phyloP scores from a whole-genome alignment of 345 rosid species.

The Gossypium mustelinum region DNA sequence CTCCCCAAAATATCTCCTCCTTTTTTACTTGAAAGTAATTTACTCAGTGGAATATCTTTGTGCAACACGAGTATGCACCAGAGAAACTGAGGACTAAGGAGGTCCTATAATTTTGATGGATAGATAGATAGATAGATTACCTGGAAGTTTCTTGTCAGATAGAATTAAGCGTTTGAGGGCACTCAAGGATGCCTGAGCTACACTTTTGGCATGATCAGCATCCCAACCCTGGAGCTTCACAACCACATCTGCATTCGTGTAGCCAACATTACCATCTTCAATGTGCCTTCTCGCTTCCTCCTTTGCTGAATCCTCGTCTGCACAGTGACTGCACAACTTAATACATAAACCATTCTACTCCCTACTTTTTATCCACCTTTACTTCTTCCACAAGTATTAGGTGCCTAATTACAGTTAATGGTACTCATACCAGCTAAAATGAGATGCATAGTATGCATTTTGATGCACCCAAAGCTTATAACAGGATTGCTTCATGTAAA shows the following conservation, averaged over 20 bases:
- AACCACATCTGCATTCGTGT: constrained; percentile 83
- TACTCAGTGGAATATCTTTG: no score
- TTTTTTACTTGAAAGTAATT: no score
- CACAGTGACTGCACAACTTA: background rate
- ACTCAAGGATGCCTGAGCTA: constrained; percentile 81
- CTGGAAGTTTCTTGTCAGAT: constrained; percentile 77
- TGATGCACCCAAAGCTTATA: background rate
- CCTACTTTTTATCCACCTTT: background rate
- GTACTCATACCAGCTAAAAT: background rate
- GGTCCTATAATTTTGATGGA: background rate
- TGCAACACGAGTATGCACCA: no score
- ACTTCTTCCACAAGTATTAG: background rate
- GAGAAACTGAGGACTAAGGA: no score
- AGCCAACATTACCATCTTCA: constrained; percentile 47
- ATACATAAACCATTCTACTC: background rate
- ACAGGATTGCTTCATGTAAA: background rate
- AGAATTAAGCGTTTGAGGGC: constrained; percentile 74
- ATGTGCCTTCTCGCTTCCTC: constrained; percentile 62
- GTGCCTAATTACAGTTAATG: background rate
- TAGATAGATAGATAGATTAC: constrained; percentile 26
- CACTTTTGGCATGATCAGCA: constrained; percentile 60
- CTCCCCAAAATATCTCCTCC: background rate
- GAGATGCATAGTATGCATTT: background rate
- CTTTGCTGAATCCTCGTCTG: constrained; percentile 76
- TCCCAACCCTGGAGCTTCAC: constrained; percentile 92